phyloP scores from a whole-genome alignment of 257 asterid species.

The Plantago elongata region DNA sequence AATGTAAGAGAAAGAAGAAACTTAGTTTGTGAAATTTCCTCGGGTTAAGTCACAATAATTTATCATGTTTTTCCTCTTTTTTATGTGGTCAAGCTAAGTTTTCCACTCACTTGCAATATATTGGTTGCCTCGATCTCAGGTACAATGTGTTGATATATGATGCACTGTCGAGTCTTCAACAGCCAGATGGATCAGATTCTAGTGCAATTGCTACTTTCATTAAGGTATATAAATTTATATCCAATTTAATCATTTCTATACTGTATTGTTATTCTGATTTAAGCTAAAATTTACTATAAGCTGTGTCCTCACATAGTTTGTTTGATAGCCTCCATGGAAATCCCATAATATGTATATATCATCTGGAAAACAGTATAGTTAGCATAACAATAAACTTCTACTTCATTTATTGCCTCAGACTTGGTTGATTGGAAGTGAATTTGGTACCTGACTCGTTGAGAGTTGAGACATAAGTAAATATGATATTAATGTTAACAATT shows the following conservation, averaged over 20 bases:
- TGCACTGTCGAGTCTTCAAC: constrained; percentile 63
- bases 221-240: constrained; percentile 47
- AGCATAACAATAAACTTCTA: background rate
- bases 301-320: background rate
- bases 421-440: background rate
- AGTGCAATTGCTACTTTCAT: constrained; percentile 56
- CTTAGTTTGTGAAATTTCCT: background rate
- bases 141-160: constrained; percentile 65
- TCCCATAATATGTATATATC: background rate
- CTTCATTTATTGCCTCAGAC: no score
- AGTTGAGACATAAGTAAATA: background rate
- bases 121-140: constrained; percentile 37
- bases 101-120: background rate
- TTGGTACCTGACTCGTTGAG: constrained; percentile 2
- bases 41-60: background rate
- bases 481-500: background rate
- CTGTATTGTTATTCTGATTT: constrained; percentile 7
- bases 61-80: background rate
- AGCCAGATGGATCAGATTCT: constrained; percentile 67
- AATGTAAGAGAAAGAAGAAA: background rate
- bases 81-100: background rate
- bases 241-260: constrained; percentile 7
- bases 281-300: background rate
- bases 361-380: background rate
- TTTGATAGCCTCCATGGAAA: constrained; percentile 14